phyloP scores from a whole-genome alignment of 2,329 filamentous ascomycete species.

The Fusarium pseudoanthophilum region DNA sequence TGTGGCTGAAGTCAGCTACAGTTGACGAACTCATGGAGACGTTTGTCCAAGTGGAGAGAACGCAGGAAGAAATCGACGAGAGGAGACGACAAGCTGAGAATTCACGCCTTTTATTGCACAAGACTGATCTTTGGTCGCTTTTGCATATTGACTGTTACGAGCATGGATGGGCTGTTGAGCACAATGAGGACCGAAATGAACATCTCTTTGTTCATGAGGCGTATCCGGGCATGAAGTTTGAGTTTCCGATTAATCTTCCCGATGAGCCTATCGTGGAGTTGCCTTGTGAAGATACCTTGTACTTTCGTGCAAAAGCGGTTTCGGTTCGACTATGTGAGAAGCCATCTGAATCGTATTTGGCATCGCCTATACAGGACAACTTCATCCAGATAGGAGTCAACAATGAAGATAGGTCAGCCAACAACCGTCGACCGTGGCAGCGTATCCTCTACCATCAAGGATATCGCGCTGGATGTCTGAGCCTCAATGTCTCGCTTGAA shows the following conservation, averaged over 20 bases:
- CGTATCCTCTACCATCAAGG: constrained; percentile 25
- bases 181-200: neutral
- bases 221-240: constrained; percentile 2
- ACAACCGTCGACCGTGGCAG: constrained; percentile 9
- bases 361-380: neutral
- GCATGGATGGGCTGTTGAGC: constrained; percentile 5
- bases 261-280: neutral
- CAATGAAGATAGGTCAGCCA: constrained; percentile 17
- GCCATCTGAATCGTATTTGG: neutral
- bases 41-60: neutral
- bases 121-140: neutral
- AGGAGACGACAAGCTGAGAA: neutral
- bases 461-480: constrained; percentile 7
- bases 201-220: constrained; percentile 10
- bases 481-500: constrained; percentile 1
- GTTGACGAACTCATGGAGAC: neutral
- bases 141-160: constrained; percentile 10
- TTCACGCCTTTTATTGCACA: neutral
- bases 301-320: neutral
- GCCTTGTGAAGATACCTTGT: neutral
- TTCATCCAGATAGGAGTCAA: constrained; percentile 20
- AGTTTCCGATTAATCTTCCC: constrained; percentile 14
- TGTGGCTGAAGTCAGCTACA: neutral
- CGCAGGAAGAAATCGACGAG: constrained; percentile 8
- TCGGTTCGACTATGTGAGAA: neutral